Percentiles rank a stretch among this genome's conserved stretches.
Conservation (phyloP, 345 rosid species). For the Reutealis trisperma region DNA sequence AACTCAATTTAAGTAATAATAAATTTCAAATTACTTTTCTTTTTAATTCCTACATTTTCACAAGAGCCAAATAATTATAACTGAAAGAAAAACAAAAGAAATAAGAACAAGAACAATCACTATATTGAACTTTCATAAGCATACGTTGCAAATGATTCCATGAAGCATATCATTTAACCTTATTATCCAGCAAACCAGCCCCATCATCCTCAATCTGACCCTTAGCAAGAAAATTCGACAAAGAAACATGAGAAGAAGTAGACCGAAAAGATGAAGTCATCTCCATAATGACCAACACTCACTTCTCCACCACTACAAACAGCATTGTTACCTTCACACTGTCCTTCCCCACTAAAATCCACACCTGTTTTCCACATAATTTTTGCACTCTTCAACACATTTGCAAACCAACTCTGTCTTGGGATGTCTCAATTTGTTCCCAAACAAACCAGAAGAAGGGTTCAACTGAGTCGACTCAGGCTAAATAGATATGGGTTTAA, state of each 20-base stretch:
- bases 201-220: conserved; percentile 43
- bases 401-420: conserved; percentile 83
- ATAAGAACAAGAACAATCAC: neutral
- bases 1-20: no score
- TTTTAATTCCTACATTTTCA: no score
- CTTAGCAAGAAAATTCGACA: conserved; percentile 57
- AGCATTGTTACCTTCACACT: conserved; percentile 20
- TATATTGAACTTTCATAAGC: neutral
- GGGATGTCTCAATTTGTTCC: conserved; percentile 51
- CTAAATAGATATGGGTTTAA: neutral
- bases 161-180: conserved; percentile 33
- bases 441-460: neutral
- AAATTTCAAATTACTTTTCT: no score
- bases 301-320: neutral
- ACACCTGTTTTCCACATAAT: conserved; percentile 35
- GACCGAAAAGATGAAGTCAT: conserved; percentile 81
- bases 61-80: neutral
- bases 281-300: conserved; percentile 33
- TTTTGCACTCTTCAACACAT: conserved; percentile 65
- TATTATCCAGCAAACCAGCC: conserved; percentile 29
- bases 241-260: conserved; percentile 64
- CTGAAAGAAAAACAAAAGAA: neutral
- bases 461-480: conserved; percentile 8
- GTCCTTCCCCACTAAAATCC: conserved; percentile 6
- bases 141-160: conserved; percentile 58